Evolutionary conservation across 148 eudicot species (phyloP).

Genomic region (Fagopyrum esculentum): DNA sequence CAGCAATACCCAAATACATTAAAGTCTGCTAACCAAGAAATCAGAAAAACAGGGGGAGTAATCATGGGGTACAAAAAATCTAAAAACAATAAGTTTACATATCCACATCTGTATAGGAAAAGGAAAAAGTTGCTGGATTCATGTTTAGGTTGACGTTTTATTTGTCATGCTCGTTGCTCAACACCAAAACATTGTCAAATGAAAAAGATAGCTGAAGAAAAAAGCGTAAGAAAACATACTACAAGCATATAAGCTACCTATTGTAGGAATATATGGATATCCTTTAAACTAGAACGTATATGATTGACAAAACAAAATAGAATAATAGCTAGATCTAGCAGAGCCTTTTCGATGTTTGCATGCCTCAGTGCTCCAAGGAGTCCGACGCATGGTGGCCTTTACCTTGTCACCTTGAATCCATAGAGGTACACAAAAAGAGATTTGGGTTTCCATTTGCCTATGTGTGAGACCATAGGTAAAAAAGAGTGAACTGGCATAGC

Average conservation of each 20-base stretch:
- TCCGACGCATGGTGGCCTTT: no score
- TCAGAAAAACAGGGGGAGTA: neutral
- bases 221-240: neutral
- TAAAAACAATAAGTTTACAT: neutral
- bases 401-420: no score
- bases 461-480: neutral
- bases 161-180: slow-evolving; percentile 6
- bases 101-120: neutral
- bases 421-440: neutral
- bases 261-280: no score
- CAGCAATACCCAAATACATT: neutral
- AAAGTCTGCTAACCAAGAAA: neutral
- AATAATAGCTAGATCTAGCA: no score
- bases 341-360: no score
- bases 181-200: neutral
- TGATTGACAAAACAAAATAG: no score
- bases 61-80: neutral
- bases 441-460: neutral
- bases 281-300: no score
- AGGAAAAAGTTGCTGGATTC: neutral
- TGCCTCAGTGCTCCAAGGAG: no score
- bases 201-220: neutral
- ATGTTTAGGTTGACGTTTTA: neutral
- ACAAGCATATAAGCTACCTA: no score
- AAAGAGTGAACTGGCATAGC: neutral